Evolutionary conservation across 371 early-diverging fungal species (phyloP), one percentile per base, ranked within the genome.

Genomic region (Choanephora cucurbitarum): DNA sequence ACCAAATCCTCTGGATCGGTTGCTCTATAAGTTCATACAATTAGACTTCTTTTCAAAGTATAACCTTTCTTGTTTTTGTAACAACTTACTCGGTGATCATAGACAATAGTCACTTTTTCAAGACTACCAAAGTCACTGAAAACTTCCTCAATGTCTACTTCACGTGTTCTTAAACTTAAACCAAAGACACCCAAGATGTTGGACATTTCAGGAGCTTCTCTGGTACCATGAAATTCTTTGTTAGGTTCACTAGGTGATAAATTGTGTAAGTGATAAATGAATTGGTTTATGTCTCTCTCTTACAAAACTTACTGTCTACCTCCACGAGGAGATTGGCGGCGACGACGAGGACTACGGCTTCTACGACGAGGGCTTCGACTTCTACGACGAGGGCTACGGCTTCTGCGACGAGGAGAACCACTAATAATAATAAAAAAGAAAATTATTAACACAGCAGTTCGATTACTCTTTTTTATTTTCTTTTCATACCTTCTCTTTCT

Each of bases 151-250:
- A 93, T 69, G 57, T 90, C 86, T 8, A 66, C 53, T 63, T 90
- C 89, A 51, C 66, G 73, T 13, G 92, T 92, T 46, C 80, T 70
- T 45, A 85, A 77, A 65, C 83, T 86, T 60, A 93, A 80, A 32
- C 91, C 91, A 73, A 93, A 93, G 14, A 92, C 90, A 34, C 93
- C 93, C 34, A 93, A 70, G 70, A 59, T 89, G 79, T 58, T 82
- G 67, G 74, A 87, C 60, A 51, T 62, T 58, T 75, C 75, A 52
- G 77, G 77, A 8, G 53, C 61, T 21, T 77, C 77, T 63, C 79
- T 66, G 15, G 75, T 75, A 32, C 79, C 79, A 52, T 78, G 75
- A 47, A 74, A 67, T 45, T 76, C 77, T 62, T 70, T 76, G 37
- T 65, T 64, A n/a, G 47, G 62, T 33, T 68, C 60, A 34, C 58